These are phyloP conservation scores for Hypsizygus marmoreus DNA, from an alignment of 768 basidiomycete genomes.

Conservation along the genomic window DNA sequence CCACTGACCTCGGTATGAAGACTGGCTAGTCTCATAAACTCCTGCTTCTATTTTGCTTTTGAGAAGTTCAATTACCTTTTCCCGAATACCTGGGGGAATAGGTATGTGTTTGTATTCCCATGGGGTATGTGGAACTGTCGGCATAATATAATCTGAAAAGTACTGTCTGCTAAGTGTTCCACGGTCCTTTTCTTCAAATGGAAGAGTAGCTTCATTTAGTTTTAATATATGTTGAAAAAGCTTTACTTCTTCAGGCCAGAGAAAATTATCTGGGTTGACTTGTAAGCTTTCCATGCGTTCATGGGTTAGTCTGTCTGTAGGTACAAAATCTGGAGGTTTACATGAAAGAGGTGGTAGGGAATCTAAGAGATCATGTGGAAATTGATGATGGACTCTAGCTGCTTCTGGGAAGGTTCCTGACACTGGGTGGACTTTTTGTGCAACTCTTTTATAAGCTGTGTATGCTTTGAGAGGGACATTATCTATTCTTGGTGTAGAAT, in stretches of 20 bases:
- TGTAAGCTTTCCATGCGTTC: conserved; percentile 26
- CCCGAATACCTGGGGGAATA: too few species aligned
- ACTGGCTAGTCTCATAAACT: conserved; percentile 36
- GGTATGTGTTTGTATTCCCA: too few species aligned
- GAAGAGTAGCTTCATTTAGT: conserved; percentile 34
- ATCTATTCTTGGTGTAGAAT: neutral
- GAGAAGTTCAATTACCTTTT: conserved; percentile 32
- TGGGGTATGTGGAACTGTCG: conserved; percentile 7
- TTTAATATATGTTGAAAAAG: conserved; percentile 29
- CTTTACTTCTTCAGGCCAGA: too few species aligned
- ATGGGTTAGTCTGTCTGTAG: conserved; percentile 23
- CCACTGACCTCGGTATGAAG: conserved; percentile 37
- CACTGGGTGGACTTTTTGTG: conserved; percentile 33
- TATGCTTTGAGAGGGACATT: conserved; percentile 3
- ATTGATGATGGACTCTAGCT: conserved; percentile 25
- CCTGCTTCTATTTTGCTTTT: conserved; percentile 34
- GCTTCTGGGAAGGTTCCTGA: conserved; percentile 33
- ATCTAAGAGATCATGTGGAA: conserved; percentile 36
- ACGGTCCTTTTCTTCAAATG: conserved; percentile 30
- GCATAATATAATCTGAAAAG: conserved; percentile 21
- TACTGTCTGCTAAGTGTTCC: conserved; percentile 18
- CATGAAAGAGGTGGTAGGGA: conserved; percentile 26
- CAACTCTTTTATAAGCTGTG: conserved; percentile 34
- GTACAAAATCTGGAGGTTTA: conserved; percentile 34
- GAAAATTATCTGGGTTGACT: conserved; percentile 29